phyloP scores from a whole-genome alignment of 1,284 basidiomycete species.

The Cutaneotrichosporon cutaneum region DNA sequence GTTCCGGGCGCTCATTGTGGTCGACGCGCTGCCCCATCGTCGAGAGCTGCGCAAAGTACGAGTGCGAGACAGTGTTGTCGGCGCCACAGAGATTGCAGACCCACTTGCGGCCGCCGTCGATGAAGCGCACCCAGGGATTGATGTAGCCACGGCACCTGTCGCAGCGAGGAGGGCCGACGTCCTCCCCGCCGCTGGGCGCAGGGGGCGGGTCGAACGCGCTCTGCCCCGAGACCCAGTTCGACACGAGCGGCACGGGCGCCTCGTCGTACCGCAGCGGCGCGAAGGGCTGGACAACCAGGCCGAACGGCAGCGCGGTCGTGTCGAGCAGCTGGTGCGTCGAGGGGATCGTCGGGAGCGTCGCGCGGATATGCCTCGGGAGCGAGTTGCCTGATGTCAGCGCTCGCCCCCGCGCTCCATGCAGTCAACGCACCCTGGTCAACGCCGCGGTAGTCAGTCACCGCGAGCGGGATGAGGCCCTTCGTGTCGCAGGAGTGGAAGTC shows the following conservation, averaged over 20 bases:
- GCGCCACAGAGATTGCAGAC: slow-evolving; percentile 87
- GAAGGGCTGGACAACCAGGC: slow-evolving; percentile 85
- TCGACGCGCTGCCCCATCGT: slow-evolving; percentile 78
- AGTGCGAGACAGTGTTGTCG: slow-evolving; percentile 74
- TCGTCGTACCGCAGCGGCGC: slow-evolving; percentile 78
- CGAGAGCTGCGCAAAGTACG: slow-evolving; percentile 86
- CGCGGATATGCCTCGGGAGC: slow-evolving; percentile 65
- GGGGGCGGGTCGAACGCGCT: slow-evolving; percentile 62
- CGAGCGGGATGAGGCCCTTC: slow-evolving; percentile 73
- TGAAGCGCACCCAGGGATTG: slow-evolving; percentile 91
- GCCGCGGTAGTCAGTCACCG: slow-evolving; percentile 81
- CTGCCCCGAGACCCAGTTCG: slow-evolving; percentile 48
- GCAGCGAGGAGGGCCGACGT: slow-evolving; percentile 79
- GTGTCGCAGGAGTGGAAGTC: slow-evolving; percentile 71
- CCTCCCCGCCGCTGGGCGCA: slow-evolving; percentile 61
- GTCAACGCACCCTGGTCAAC: slow-evolving; percentile 79
- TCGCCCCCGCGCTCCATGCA: background rate
- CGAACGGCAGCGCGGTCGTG: slow-evolving; percentile 81
- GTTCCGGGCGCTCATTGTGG: slow-evolving; percentile 76
- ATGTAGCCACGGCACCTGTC: slow-evolving; percentile 84
- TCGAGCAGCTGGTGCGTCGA: slow-evolving; percentile 74
- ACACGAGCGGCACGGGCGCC: slow-evolving; percentile 74
- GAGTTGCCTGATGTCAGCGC: slow-evolving; percentile 60
- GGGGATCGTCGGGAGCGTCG: slow-evolving; percentile 73
- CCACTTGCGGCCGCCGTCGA: slow-evolving; percentile 82